Evolutionary conservation across 805 yeast species (phyloP).

Genomic region (Torulaspora gathmanii): DNA sequence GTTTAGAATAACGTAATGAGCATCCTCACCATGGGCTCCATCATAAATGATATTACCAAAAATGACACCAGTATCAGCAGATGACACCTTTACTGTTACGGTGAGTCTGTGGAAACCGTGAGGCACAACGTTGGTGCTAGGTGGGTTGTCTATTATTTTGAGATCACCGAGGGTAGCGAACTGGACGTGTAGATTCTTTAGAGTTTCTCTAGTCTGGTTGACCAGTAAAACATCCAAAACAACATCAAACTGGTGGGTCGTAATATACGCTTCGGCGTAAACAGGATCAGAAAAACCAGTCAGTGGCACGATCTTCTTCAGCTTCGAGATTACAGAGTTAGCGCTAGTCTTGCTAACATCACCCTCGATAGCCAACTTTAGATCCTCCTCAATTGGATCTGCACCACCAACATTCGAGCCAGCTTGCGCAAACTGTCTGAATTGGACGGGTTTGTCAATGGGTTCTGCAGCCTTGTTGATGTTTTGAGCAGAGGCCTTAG

Average conservation of each 20-base stretch:
- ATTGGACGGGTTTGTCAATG: conserved; percentile 70
- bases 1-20: conserved; percentile 82
- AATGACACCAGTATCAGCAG: conserved; percentile 97
- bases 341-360: conserved; percentile 42
- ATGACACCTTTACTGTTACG: conserved; percentile 86
- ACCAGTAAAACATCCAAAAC: conserved; percentile 89
- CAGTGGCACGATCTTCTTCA: conserved; percentile 82
- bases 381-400: conserved; percentile 54
- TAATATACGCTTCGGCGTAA: conserved; percentile 94
- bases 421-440: conserved; percentile 67
- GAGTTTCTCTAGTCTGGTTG: conserved; percentile 87
- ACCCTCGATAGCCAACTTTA: conserved; percentile 47
- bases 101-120: conserved; percentile 91
- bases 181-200: conserved; percentile 87
- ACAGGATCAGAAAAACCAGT: conserved; percentile 99
- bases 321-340: conserved; percentile 66
- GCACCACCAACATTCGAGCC: conserved; percentile 37
- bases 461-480: conserved; percentile 62
- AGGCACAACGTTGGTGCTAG: conserved; percentile 89
- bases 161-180: conserved; percentile 95
- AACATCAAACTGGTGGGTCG: conserved; percentile 95
- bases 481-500: conserved; percentile 51
- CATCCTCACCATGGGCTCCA: conserved; percentile 88
- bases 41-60: conserved; percentile 96
- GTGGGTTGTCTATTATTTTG: conserved; percentile 88